phyloP scores from a whole-genome alignment of 352 stramenopile species.

The Thraustochytrium sp. region DNA sequence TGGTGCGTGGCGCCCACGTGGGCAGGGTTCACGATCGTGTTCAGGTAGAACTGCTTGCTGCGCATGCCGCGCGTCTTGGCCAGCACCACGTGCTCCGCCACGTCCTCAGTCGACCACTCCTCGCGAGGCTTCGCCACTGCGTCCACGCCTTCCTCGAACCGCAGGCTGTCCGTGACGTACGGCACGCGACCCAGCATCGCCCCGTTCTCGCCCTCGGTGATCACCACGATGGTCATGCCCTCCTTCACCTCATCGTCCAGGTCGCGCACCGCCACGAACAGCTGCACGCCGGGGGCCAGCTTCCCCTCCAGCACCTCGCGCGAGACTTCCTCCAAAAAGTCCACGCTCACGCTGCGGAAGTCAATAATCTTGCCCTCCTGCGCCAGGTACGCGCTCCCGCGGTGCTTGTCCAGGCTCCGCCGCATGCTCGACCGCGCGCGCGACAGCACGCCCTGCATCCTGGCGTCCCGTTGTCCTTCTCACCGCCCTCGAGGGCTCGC shows the following conservation, averaged over 20 bases:
- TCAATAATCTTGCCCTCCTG: neutral
- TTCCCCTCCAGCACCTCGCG: neutral
- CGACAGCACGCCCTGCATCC: too few species aligned
- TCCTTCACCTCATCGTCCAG: neutral
- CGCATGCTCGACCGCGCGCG: too few species aligned
- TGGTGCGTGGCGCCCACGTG: neutral
- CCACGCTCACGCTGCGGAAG: neutral
- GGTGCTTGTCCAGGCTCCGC: too few species aligned
- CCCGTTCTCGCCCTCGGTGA: neutral
- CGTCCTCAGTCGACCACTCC: constrained; percentile 39
- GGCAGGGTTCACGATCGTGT: neutral
- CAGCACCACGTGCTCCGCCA: constrained; percentile 20
- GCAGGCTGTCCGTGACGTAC: neutral
- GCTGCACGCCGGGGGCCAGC: neutral
- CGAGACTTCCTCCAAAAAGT: neutral
- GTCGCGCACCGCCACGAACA: constrained; percentile 8
- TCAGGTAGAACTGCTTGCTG: neutral
- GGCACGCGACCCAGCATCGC: neutral
- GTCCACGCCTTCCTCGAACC: neutral
- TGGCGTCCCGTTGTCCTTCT: too few species aligned
- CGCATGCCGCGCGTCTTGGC: neutral
- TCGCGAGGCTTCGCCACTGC: neutral
- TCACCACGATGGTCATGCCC: neutral
- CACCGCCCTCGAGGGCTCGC: too few species aligned
- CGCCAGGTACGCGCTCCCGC: too few species aligned